Evolutionary conservation across 352 stramenopile genomes (phyloP).

Genomic region (Phytophthora citrophthora): DNA sequence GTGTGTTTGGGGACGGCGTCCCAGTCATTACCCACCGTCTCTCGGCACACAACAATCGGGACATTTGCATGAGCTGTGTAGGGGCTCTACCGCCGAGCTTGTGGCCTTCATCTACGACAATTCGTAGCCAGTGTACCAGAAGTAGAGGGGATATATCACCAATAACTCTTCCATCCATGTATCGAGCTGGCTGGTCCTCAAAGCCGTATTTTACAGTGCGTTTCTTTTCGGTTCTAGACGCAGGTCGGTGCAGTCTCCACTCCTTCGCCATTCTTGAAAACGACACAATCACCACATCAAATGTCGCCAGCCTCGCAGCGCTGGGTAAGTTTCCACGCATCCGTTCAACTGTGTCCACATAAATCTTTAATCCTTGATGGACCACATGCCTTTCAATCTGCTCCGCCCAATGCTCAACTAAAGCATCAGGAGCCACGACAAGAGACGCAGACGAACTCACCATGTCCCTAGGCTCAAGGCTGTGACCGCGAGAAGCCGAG

Average conservation of each 20-base stretch:
- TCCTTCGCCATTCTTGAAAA: conserved; percentile 63
- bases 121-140: conserved; percentile 74
- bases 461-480: conserved; percentile 28
- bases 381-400: conserved; percentile 64
- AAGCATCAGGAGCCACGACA: conserved; percentile 63
- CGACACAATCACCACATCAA: conserved; percentile 74
- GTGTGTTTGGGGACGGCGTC: conserved; percentile 92
- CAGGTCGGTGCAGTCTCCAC: conserved; percentile 63
- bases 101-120: conserved; percentile 96
- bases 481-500: conserved; percentile 5
- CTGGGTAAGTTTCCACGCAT: conserved; percentile 36
- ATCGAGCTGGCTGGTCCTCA: conserved; percentile 51
- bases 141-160: conserved; percentile 55
- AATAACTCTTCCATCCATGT: conserved; percentile 51
- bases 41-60: conserved; percentile 80
- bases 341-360: conserved; percentile 38
- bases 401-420: conserved; percentile 77
- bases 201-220: conserved; percentile 54
- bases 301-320: conserved; percentile 43
- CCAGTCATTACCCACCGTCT: conserved; percentile 96
- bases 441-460: conserved; percentile 52
- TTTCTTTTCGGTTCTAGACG: conserved; percentile 51
- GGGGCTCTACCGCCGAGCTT: conserved; percentile 76
- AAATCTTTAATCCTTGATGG: conserved; percentile 34
- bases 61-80: conserved; percentile 80